Percentiles rank a stretch among this genome's conserved stretches.
Conservation (phyloP, 1,139 yeast species). For the Candida albicans region DNA sequence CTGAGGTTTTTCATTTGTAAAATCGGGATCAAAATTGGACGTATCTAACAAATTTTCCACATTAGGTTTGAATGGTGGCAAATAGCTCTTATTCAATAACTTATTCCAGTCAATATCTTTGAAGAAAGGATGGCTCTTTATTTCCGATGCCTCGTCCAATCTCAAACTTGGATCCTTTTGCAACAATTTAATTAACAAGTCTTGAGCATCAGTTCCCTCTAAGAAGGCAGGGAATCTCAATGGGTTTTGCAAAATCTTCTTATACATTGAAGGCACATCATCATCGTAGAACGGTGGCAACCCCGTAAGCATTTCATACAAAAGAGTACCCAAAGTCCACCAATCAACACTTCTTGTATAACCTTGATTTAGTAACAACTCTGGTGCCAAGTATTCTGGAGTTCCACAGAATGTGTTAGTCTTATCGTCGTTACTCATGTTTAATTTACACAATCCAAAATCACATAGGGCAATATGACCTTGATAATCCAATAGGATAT, state of each 20-base stretch:
- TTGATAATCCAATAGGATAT: conserved; percentile 87
- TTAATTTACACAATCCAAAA: conserved; percentile 91
- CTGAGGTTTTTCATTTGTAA: conserved; percentile 89
- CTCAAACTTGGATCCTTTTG: conserved; percentile 85
- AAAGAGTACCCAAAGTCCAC: conserved; percentile 94
- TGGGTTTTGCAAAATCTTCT: conserved; percentile 87
- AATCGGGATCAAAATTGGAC: conserved; percentile 88
- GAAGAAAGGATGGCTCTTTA: conserved; percentile 83
- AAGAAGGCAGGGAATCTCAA: conserved; percentile 84
- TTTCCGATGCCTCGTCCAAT: conserved; percentile 81
- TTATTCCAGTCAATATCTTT: conserved; percentile 90
- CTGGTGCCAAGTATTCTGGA: conserved; percentile 96
- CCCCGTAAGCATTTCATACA: conserved; percentile 96
- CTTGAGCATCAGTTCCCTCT: conserved; percentile 81
- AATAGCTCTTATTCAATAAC: conserved; percentile 79
- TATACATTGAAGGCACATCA: conserved; percentile 91
- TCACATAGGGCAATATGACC: conserved; percentile 98
- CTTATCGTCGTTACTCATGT: conserved; percentile 85
- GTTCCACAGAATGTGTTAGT: conserved; percentile 97
- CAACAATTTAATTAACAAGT: conserved; percentile 70
- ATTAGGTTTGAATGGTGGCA: conserved; percentile 94
- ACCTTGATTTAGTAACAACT: conserved; percentile 84
- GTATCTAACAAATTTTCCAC: conserved; percentile 87
- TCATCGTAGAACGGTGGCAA: conserved; percentile 96
- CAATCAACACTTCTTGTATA: conserved; percentile 95